phyloP scores from a whole-genome alignment of 306 rosid genomes.

The Lathyrus oleraceus region DNA sequence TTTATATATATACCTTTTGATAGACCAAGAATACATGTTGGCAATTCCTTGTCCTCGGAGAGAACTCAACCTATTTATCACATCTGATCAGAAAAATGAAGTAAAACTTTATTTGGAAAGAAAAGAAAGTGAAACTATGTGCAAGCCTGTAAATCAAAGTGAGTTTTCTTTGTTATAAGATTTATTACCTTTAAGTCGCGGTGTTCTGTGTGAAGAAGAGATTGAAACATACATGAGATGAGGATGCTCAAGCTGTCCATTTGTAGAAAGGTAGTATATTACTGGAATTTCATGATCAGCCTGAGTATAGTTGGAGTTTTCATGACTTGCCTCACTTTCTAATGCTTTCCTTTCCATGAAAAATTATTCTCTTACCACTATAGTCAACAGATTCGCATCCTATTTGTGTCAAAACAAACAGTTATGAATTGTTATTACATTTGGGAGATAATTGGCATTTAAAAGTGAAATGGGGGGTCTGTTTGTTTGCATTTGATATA shows the following conservation, averaged over 20 bases:
- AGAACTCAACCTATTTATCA: constrained; percentile 49
- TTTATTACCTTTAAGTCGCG: constrained; percentile 54
- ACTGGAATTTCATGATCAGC: constrained; percentile 42
- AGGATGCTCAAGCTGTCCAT: constrained; percentile 73
- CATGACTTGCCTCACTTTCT: constrained; percentile 35
- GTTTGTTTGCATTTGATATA: not conserved
- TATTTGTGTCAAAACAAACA: constrained; percentile 14
- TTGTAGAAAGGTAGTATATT: constrained; percentile 60
- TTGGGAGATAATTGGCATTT: not conserved
- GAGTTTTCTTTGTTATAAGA: not conserved
- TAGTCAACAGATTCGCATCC: constrained; percentile 31
- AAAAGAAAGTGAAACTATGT: no score
- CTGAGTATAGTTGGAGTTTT: constrained; percentile 17
- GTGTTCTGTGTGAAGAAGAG: constrained; percentile 51
- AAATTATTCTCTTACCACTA: constrained; percentile 30
- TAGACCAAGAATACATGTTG: constrained; percentile 60
- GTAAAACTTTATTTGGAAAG: not conserved
- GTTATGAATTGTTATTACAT: not conserved
- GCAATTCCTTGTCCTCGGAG: constrained; percentile 62
- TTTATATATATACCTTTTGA: no score
- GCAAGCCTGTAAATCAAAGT: not conserved
- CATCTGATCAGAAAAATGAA: constrained; percentile 46
- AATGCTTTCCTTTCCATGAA: constrained; percentile 37
- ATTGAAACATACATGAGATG: constrained; percentile 71
- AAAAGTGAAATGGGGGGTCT: not conserved